These are phyloP conservation scores for Neovahlkampfia damariscottae DNA, from an alignment of 78 protist species.

Conservation along the genomic window DNA sequence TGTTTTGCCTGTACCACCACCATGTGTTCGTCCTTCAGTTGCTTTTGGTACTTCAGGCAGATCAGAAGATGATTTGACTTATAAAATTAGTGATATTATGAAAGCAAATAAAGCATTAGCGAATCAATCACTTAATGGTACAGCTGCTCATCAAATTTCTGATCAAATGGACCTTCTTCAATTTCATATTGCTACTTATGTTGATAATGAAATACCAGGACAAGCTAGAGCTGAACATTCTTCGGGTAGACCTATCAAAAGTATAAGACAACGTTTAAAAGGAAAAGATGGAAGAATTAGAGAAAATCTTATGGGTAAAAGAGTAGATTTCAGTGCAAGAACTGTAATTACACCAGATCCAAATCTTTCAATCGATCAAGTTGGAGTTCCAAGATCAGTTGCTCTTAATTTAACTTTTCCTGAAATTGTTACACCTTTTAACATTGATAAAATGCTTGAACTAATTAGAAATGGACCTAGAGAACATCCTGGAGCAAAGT, in stretches of 20 bases:
- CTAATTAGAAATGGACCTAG: conserved; percentile 78
- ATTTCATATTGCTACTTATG: conserved; percentile 77
- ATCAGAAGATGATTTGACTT: conserved; percentile 69
- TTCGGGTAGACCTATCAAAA: conserved; percentile 87
- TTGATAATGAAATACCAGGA: conserved; percentile 86
- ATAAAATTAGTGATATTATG: conserved; percentile 74
- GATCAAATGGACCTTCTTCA: conserved; percentile 58
- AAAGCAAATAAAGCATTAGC: conserved; percentile 53
- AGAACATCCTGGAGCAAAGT: conserved; percentile 63
- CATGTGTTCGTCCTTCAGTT: conserved; percentile 92
- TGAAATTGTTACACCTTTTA: conserved; percentile 90
- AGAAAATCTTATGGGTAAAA: conserved; percentile 99
- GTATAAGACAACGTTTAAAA: conserved; percentile 91
- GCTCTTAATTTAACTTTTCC: conserved; percentile 92
- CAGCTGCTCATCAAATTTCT: conserved; percentile 37
- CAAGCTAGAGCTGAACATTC: conserved; percentile 39
- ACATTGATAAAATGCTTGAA: conserved; percentile 46
- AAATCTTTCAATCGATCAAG: conserved; percentile 78
- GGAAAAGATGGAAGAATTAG: conserved; percentile 99
- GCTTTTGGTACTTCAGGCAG: conserved; percentile 39
- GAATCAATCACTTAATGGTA: conserved; percentile 40
- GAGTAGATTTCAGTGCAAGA: conserved; percentile 97
- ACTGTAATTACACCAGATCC: conserved; percentile 99
- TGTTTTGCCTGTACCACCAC: conserved; percentile 95
- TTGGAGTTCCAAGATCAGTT: conserved; percentile 97